Conservation (phyloP, 2,329 filamentous ascomycete species). For the Thelonectria discophora region DNA sequence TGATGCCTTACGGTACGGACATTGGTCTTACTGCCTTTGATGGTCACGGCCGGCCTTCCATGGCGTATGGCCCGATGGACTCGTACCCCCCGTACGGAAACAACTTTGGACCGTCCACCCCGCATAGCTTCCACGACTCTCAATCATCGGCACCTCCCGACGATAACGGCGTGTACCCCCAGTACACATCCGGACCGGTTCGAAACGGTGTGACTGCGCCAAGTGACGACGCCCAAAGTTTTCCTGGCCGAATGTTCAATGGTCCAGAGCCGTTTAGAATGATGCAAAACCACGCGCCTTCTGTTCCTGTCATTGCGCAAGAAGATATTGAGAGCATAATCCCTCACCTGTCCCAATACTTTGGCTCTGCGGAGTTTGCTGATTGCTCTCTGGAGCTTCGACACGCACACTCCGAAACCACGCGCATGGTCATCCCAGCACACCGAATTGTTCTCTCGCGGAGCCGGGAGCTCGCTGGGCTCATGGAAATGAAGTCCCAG, state of each 20-base stretch:
- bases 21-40: slow-evolving; percentile 50
- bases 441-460: slow-evolving; percentile 66
- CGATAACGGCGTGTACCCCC: slow-evolving; percentile 53
- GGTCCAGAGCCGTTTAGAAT: slow-evolving; percentile 46
- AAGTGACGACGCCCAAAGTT: slow-evolving; percentile 45
- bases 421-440: slow-evolving; percentile 56
- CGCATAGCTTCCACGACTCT: slow-evolving; percentile 70
- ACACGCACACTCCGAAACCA: slow-evolving; percentile 47
- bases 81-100: slow-evolving; percentile 46
- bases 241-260: slow-evolving; percentile 45
- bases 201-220: slow-evolving; percentile 48
- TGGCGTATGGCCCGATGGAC: slow-evolving; percentile 48
- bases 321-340: slow-evolving; percentile 51
- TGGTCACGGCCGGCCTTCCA: slow-evolving; percentile 49
- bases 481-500: slow-evolving; percentile 45
- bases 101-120: slow-evolving; percentile 63
- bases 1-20: slow-evolving; percentile 49
- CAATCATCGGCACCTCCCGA: slow-evolving; percentile 63
- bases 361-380: slow-evolving; percentile 45
- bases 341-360: slow-evolving; percentile 51
- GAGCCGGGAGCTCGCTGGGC: slow-evolving; percentile 49
- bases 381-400: slow-evolving; percentile 59
- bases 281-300: slow-evolving; percentile 45
- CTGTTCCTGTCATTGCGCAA: slow-evolving; percentile 40
- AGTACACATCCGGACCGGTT: slow-evolving; percentile 50